A percentile compares a stretch with the other conserved stretches of the same genome.
Evolutionary conservation across 306 rosid genomes (phyloP).

Genomic region (Lithocarpus polystachyus): DNA sequence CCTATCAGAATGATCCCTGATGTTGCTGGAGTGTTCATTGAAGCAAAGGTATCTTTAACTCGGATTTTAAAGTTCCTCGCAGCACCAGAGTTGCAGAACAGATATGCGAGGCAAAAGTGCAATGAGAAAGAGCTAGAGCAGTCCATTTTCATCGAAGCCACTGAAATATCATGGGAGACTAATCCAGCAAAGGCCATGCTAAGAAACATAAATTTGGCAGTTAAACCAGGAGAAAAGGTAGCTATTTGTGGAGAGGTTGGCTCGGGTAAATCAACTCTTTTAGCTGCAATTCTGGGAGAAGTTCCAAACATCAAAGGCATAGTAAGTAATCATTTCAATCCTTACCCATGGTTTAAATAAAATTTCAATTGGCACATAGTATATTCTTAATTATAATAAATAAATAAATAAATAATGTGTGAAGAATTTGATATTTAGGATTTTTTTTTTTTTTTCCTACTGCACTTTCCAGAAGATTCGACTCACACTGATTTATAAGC

Average conservation of each 20-base stretch:
- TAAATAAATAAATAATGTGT: neutral
- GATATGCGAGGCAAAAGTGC: neutral
- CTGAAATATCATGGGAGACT: conserved; percentile 28
- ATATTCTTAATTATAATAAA: neutral
- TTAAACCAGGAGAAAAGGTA: conserved; percentile 23
- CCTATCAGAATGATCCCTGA: conserved; percentile 29
- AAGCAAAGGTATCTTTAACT: conserved; percentile 25
- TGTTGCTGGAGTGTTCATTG: conserved; percentile 26
- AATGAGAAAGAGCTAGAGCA: conserved; percentile 2
- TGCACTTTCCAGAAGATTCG: too few relatives aligned
- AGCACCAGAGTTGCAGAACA: conserved; percentile 24
- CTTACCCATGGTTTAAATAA: neutral
- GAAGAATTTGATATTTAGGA: neutral
- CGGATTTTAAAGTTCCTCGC: conserved; percentile 29
- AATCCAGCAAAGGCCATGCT: conserved; percentile 15
- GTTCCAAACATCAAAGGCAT: conserved; percentile 22
- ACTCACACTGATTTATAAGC: too few relatives aligned
- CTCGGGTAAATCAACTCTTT: conserved; percentile 32
- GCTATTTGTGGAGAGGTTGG: conserved; percentile 43
- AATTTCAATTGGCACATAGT: neutral
- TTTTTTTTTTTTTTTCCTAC: neutral
- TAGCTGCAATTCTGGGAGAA: conserved; percentile 34
- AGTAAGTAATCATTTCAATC: conserved; percentile 18
- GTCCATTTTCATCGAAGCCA: conserved; percentile 3
- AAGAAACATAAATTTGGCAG: conserved; percentile 19